Conservation (phyloP, 148 eudicot genomes). For the Rhododendron vialii region DNA sequence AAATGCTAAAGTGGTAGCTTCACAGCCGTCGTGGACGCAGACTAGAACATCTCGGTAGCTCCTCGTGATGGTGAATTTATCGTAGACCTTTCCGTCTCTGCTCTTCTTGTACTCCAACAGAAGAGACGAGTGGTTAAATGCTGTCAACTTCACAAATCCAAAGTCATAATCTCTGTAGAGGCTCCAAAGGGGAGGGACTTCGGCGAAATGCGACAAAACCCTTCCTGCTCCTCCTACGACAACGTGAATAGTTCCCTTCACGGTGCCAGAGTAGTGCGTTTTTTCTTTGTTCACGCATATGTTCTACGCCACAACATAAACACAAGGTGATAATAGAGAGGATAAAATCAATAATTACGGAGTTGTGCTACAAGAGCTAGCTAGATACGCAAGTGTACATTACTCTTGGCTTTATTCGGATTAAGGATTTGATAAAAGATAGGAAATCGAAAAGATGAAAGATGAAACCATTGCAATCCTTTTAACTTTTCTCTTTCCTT, state of each 20-base stretch:
- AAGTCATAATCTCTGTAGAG: slow-evolving; percentile 59
- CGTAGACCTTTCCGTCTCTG: slow-evolving; percentile 74
- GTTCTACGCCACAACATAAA: slow-evolving; percentile 34
- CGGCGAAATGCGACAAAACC: slow-evolving; percentile 52
- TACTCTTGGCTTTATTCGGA: not conserved
- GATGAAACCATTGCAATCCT: too few species aligned
- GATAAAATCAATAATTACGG: not conserved
- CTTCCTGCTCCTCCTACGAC: slow-evolving; percentile 84
- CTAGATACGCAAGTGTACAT: not conserved
- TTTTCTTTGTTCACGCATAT: slow-evolving; percentile 60
- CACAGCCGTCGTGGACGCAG: slow-evolving; percentile 64
- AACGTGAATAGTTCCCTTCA: slow-evolving; percentile 83
- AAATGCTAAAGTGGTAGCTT: slow-evolving; percentile 44
- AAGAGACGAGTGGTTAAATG: slow-evolving; percentile 70
- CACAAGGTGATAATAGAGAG: not conserved
- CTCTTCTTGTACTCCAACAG: slow-evolving; percentile 92
- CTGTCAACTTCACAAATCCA: slow-evolving; percentile 81
- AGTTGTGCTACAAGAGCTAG: not conserved
- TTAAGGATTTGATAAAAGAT: not conserved
- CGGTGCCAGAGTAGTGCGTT: slow-evolving; percentile 58
- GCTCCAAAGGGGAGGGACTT: slow-evolving; percentile 59
- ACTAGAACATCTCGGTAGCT: slow-evolving; percentile 75
- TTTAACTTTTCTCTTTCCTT: too few species aligned
- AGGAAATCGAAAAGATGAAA: not conserved
- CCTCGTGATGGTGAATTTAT: slow-evolving; percentile 75